These are phyloP conservation scores for Naganishia vishniacii DNA, from an alignment of 768 basidiomycete genomes.

Conservation along the genomic window DNA sequence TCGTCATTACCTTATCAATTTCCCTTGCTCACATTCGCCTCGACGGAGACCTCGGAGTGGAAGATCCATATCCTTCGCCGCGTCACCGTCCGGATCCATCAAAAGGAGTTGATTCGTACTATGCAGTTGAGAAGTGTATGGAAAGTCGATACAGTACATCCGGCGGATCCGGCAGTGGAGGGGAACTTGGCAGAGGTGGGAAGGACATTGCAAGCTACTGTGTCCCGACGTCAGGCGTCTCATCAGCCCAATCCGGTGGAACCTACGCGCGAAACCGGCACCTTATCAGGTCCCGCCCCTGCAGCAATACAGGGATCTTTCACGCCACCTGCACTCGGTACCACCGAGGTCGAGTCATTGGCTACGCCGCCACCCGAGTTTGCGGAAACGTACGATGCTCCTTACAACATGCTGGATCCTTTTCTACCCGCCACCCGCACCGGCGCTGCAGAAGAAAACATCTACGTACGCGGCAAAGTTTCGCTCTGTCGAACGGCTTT, in stretches of 20 bases:
- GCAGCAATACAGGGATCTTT: neutral
- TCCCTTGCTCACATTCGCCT: conserved; percentile 15
- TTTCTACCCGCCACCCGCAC: neutral
- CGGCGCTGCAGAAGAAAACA: neutral
- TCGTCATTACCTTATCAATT: conserved; percentile 1
- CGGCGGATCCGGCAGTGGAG: neutral
- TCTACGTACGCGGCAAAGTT: conserved; percentile 12
- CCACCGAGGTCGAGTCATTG: neutral
- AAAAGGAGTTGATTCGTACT: neutral
- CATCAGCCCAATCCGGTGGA: no score
- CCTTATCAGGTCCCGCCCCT: neutral
- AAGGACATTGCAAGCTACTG: no score
- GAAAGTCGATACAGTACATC: neutral
- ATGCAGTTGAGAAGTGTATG: neutral
- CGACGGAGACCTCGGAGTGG: conserved; percentile 9
- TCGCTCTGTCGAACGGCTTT: neutral
- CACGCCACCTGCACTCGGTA: neutral
- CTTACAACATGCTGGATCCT: neutral
- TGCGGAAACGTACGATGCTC: conserved; percentile 13
- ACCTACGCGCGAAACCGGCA: no score
- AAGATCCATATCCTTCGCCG: conserved; percentile 7
- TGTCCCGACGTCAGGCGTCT: no score
- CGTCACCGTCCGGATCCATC: conserved; percentile 4
- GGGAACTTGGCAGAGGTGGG: neutral
- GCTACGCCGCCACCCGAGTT: conserved; percentile 20